Evolutionary conservation across 495 filamentous ascomycete genomes (phyloP).

Genomic region (Filosporella fistucella): DNA sequence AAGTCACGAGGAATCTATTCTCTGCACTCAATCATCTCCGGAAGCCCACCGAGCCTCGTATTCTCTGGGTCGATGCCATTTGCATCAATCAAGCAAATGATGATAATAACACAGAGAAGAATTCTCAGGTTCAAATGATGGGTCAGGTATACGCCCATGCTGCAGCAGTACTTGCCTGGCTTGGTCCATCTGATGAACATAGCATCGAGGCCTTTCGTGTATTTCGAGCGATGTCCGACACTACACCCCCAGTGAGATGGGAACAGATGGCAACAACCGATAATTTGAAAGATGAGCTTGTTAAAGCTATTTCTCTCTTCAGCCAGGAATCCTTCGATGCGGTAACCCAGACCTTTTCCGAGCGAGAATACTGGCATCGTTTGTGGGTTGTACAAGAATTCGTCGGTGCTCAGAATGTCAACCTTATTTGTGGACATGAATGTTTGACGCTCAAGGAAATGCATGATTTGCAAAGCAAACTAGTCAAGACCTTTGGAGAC

Average conservation of each 20-base stretch:
- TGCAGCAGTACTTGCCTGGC: background rate
- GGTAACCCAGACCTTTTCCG: too few species aligned
- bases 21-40: background rate
- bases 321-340: too few species aligned
- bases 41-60: background rate
- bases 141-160: background rate
- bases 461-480: too few species aligned
- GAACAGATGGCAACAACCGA: too few species aligned
- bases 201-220: too few species aligned
- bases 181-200: too few species aligned
- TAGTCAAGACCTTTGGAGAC: too few species aligned
- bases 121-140: slow-evolving; percentile 1
- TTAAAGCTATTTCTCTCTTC: too few species aligned
- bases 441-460: too few species aligned
- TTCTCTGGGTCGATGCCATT: slow-evolving; percentile 1
- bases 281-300: too few species aligned
- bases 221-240: too few species aligned
- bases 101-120: background rate
- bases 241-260: too few species aligned
- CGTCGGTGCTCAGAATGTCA: background rate
- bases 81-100: slow-evolving; percentile 3
- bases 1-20: background rate
- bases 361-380: slow-evolving; percentile 8
- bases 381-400: slow-evolving; percentile 8
- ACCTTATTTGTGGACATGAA: background rate